Conservation (phyloP, 1,139 yeast species). For the Arxiozyma slooffiae region DNA sequence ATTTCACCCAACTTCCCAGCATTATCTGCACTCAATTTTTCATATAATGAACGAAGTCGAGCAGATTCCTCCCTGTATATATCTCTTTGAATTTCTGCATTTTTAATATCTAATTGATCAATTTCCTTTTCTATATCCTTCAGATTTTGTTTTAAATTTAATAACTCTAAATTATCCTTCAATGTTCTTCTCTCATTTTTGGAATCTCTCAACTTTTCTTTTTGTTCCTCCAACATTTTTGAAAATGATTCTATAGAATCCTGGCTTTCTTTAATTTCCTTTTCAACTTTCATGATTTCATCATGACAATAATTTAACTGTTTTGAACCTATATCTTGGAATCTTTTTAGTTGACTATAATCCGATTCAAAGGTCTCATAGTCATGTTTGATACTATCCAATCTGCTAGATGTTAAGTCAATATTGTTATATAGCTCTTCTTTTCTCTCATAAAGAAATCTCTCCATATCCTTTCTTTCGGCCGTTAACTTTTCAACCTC, state of each 20-base stretch:
- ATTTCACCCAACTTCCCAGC: conserved; percentile 81
- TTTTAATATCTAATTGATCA: conserved; percentile 38
- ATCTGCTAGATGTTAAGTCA: neutral
- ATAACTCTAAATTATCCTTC: conserved; percentile 45
- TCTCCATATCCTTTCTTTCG: conserved; percentile 3
- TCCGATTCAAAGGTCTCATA: conserved; percentile 1
- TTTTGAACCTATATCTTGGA: neutral
- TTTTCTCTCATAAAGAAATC: conserved; percentile 2
- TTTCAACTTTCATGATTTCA: neutral
- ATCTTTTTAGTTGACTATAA: neutral
- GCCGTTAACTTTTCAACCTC: conserved; percentile 5
- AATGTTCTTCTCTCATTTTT: conserved; percentile 45
- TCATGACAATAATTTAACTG: neutral
- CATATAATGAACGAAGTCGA: conserved; percentile 44
- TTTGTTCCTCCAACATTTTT: conserved; percentile 24
- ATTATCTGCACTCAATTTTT: conserved; percentile 53
- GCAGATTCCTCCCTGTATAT: conserved; percentile 54
- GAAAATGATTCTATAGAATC: conserved; percentile 16
- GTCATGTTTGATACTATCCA: neutral
- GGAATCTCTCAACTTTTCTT: conserved; percentile 38
- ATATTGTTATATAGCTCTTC: neutral
- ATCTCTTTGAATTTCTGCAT: conserved; percentile 57
- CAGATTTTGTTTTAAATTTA: conserved; percentile 35
- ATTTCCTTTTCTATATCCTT: conserved; percentile 33
- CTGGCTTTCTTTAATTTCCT: conserved; percentile 10